phyloP scores from a whole-genome alignment of 345 rosid species.

The Aethionema arabicum region DNA sequence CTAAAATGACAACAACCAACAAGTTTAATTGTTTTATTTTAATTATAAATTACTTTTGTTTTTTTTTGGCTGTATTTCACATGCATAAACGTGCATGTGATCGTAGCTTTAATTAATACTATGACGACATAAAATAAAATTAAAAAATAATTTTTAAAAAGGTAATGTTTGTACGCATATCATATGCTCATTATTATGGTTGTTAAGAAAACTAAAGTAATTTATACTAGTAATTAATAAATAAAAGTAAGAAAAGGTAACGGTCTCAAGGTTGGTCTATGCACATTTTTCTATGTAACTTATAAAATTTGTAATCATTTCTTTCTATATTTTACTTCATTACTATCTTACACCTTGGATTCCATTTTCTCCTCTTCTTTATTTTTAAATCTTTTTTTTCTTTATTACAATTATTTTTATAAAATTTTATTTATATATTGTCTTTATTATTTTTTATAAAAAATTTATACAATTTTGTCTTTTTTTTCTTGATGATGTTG shows the following conservation, averaged over 20 bases:
- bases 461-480: background rate
- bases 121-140: background rate
- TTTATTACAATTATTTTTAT: constrained; percentile 31
- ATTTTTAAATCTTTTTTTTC: constrained; percentile 23
- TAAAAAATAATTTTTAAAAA: constrained; percentile 15
- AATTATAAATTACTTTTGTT: constrained; percentile 1
- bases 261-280: constrained; percentile 39
- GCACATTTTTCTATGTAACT: constrained; percentile 38
- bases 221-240: constrained; percentile 13
- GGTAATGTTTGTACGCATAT: constrained; percentile 37
- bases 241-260: constrained; percentile 30
- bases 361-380: constrained; percentile 25
- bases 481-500: constrained; percentile 22
- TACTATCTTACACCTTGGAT: constrained; percentile 33
- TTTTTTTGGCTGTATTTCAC: constrained; percentile 22
- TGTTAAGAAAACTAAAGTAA: constrained; percentile 38
- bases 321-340: constrained; percentile 23
- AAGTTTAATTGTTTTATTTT: background rate
- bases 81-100: constrained; percentile 44
- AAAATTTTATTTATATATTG: background rate
- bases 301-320: constrained; percentile 14
- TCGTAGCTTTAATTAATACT: constrained; percentile 37
- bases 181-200: constrained; percentile 39
- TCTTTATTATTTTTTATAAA: too few relatives aligned
- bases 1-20: constrained; percentile 18